These are phyloP conservation scores for Avena atlantica DNA, from an alignment of 176 grass and related monocot species.

Conservation along the genomic window DNA sequence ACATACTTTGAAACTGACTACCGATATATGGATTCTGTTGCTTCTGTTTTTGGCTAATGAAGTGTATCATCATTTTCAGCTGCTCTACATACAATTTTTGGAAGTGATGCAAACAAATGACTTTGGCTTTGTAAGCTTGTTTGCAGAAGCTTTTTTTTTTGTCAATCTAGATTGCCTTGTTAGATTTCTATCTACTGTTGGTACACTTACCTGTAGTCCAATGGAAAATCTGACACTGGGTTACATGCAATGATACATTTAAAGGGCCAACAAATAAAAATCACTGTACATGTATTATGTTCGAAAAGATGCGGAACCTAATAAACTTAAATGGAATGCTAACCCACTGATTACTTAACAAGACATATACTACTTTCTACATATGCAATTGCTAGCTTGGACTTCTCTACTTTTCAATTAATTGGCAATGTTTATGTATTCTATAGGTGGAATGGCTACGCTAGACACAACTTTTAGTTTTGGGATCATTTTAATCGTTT, in stretches of 20 bases:
- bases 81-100: background rate
- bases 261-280: background rate
- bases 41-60: background rate
- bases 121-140: background rate
- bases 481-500: background rate
- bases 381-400: constrained; percentile 7
- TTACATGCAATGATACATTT: constrained; percentile 5
- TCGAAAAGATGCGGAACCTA: background rate
- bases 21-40: background rate
- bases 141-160: background rate
- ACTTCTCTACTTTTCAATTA: background rate
- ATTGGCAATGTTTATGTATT: background rate
- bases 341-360: background rate
- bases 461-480: background rate
- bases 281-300: constrained; percentile 3
- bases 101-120: background rate
- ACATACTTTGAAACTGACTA: background rate
- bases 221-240: background rate
- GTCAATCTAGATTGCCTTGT: background rate
- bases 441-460: background rate
- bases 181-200: constrained; percentile 1
- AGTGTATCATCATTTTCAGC: background rate
- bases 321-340: background rate
- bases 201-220: background rate
- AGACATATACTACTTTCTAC: constrained; percentile 10